These are phyloP conservation scores for Pichia sp. DNA, from an alignment of 1,139 yeast genomes.

Conservation along the genomic window DNA sequence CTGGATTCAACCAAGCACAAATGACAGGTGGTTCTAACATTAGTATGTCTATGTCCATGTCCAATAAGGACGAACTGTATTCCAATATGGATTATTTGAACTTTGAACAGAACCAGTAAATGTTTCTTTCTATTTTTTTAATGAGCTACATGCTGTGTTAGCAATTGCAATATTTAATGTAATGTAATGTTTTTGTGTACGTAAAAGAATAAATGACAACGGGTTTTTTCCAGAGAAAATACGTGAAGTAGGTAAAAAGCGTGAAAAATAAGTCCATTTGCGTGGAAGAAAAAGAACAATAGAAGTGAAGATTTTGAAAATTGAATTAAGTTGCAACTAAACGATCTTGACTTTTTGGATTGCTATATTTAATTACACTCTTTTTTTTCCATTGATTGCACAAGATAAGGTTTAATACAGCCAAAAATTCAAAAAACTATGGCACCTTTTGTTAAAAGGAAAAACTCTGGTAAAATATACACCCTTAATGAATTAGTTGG, in stretches of 20 bases:
- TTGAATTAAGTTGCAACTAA: not conserved
- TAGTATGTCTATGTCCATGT: slow-evolving; percentile 9
- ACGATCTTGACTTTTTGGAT: not conserved
- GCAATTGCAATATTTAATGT: not conserved
- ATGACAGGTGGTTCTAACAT: slow-evolving; percentile 25
- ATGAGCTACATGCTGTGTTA: not conserved
- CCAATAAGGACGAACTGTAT: slow-evolving; percentile 19
- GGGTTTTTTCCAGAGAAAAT: too few species aligned
- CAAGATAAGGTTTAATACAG: too few species aligned
- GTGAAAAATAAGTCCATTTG: not conserved
- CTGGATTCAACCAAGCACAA: slow-evolving; percentile 20
- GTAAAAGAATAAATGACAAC: not conserved
- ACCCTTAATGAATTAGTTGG: not conserved
- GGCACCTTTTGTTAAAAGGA: not conserved
- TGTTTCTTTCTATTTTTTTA: not conserved
- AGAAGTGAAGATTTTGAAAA: not conserved
- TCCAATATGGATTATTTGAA: slow-evolving; percentile 25
- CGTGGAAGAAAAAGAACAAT: not conserved
- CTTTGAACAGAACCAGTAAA: slow-evolving; percentile 2
- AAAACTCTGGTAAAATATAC: not conserved
- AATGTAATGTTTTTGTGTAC: not conserved
- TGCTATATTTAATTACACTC: not conserved
- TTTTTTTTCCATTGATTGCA: not conserved
- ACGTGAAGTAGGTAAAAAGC: not conserved
- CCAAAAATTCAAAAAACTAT: too few species aligned